Evolutionary conservation across 495 filamentous ascomycete species (phyloP).

Genomic region (Tuber umbilicatum): DNA sequence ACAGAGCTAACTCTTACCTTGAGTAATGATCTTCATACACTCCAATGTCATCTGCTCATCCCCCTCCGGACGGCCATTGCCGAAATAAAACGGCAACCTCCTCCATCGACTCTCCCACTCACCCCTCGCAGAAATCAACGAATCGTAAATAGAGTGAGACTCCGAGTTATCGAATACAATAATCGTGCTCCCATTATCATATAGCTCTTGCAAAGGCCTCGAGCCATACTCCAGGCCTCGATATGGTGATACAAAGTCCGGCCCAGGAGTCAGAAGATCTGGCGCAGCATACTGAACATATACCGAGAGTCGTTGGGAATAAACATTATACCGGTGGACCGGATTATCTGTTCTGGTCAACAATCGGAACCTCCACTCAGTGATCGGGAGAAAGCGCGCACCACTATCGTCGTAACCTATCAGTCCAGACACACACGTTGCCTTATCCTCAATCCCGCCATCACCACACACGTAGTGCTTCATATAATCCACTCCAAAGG

Average conservation of each 20-base stretch:
- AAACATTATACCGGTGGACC: conserved; percentile 35
- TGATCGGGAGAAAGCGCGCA: conserved; percentile 9
- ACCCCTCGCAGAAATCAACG: conserved; percentile 48
- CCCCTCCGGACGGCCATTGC: conserved; percentile 35
- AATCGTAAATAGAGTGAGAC: conserved; percentile 47
- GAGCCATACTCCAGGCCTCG: background rate
- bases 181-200: conserved; percentile 52
- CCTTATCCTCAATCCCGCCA: conserved; percentile 27
- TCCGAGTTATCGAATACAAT: conserved; percentile 52
- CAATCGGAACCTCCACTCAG: background rate
- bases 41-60: conserved; percentile 44
- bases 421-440: conserved; percentile 48
- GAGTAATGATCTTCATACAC: conserved; percentile 50
- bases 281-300: conserved; percentile 45
- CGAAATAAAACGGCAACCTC: conserved; percentile 49
- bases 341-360: conserved; percentile 25
- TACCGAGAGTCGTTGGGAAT: conserved; percentile 36
- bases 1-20: conserved; percentile 8
- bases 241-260: conserved; percentile 34
- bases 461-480: conserved; percentile 43
- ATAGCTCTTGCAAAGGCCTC: conserved; percentile 37
- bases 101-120: conserved; percentile 52
- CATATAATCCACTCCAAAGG: conserved; percentile 53
- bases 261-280: conserved; percentile 34
- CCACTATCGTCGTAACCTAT: conserved; percentile 49